Conservation (phyloP, 805 yeast species). For the Lipomyces yamadae region DNA sequence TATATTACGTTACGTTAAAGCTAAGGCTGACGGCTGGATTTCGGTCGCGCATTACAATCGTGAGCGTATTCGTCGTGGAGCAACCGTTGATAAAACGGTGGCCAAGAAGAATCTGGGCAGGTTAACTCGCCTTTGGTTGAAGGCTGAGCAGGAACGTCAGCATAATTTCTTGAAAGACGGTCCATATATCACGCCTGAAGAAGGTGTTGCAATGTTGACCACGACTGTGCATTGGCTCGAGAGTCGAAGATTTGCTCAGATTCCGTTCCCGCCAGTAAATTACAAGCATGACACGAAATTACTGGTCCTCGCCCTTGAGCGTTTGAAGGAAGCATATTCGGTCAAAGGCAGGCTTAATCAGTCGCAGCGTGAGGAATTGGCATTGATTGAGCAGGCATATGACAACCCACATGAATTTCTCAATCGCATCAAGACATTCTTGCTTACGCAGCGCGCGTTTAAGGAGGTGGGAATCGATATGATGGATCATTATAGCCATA, state of each 20-base stretch:
- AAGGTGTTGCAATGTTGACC: constrained; percentile 84
- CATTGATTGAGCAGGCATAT: constrained; percentile 92
- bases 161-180: constrained; percentile 78
- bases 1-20: constrained; percentile 86
- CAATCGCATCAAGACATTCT: constrained; percentile 77
- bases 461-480: constrained; percentile 85
- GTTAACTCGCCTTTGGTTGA: constrained; percentile 88
- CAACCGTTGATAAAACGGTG: constrained; percentile 89
- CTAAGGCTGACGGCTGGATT: constrained; percentile 97
- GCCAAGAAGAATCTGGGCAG: constrained; percentile 93
- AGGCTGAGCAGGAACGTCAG: constrained; percentile 89
- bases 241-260: constrained; percentile 77
- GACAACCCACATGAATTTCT: constrained; percentile 95
- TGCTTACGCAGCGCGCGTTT: constrained; percentile 88
- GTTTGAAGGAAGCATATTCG: constrained; percentile 77
- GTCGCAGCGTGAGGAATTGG: constrained; percentile 87
- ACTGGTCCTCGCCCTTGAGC: constrained; percentile 85
- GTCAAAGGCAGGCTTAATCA: constrained; percentile 80
- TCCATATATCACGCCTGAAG: constrained; percentile 81
- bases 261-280: constrained; percentile 90
- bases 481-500: constrained; percentile 86
- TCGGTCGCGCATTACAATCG: constrained; percentile 91
- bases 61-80: constrained; percentile 86
- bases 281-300: constrained; percentile 94
- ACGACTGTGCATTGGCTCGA: constrained; percentile 93